A percentile compares a stretch with the other conserved stretches of the same genome.
phyloP scores from a whole-genome alignment of 2,329 filamentous ascomycete genomes.

The Alternaria viburni region DNA sequence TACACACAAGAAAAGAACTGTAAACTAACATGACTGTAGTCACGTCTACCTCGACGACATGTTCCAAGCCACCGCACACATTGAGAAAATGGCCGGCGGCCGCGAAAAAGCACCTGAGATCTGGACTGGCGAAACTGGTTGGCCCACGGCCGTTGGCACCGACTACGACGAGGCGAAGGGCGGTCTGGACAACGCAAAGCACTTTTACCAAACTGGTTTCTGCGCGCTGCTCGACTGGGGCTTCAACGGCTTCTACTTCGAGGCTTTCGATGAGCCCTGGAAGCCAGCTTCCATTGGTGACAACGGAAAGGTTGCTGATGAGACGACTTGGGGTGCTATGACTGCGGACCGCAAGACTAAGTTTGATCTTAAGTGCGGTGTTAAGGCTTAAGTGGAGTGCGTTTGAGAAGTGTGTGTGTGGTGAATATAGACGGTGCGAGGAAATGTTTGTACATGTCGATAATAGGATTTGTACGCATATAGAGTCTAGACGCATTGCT shows the following conservation, averaged over 20 bases:
- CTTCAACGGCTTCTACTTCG: constrained; percentile 74
- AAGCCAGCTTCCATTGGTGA: constrained; percentile 70
- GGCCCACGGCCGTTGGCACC: constrained; percentile 57
- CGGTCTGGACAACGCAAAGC: constrained; percentile 63
- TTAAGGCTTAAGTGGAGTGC: background rate
- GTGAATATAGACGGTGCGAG: background rate
- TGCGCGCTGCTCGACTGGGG: constrained; percentile 70
- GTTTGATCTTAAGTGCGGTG: constrained; percentile 59
- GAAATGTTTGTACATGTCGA: background rate
- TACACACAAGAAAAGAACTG: background rate
- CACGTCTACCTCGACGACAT: constrained; percentile 72
- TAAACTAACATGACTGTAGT: background rate
- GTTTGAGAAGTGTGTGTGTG: background rate
- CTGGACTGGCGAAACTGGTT: constrained; percentile 49
- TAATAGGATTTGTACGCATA: background rate
- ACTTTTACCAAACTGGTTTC: constrained; percentile 67
- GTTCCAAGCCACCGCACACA: constrained; percentile 66
- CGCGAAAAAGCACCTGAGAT: constrained; percentile 63
- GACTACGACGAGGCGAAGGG: constrained; percentile 68
- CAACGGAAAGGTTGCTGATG: constrained; percentile 66
- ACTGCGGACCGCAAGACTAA: constrained; percentile 64
- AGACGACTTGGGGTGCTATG: constrained; percentile 75
- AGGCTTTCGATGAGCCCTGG: constrained; percentile 76
- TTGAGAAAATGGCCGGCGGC: constrained; percentile 64
- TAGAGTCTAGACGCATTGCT: background rate